Evolutionary conservation across 352 stramenopile species (phyloP), one percentile per base, ranked within the genome.

Genomic region (Phytophthora sojae): DNA sequence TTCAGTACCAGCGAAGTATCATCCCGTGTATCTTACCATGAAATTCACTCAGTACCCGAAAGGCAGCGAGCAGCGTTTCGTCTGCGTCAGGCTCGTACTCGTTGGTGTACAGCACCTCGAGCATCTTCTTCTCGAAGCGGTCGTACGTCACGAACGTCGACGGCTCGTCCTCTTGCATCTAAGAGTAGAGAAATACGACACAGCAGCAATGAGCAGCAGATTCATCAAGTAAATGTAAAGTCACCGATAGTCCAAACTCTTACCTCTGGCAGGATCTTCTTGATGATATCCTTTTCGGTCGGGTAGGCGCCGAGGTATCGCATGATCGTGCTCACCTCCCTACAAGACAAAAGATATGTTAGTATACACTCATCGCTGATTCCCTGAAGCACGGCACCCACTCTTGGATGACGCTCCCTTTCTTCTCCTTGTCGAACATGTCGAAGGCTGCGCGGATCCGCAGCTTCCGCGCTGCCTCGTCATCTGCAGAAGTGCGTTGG

Each of bases 61-160:
- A 96, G 11, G 90, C 90, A 29, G 85, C 76, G 25, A 98, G 75
- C n/a, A 98, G 68, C 30, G 92, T 89, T 69, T 98, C 92, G 61
- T 96, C 85, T 56, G 87, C 82, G 56, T 98, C 93, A 0, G 92
- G 89, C 54, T 96, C 87, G 75, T 96, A 98, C 62, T 96, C 83
- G 66, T 94, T 94, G 17, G 81, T 92, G 57, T 90, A 90, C 59
- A 98, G 67, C 57, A 98, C 90, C 49, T 97, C 90, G 47, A 98
- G 89, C 92, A 98, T 97, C 70, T 97, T 97, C 64, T 94, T 95
- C 77, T 98, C 91, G 56, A 98, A 97, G 50, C 85, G 89, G n/a
- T 94, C 83, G 65, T 96, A 97, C 42, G 88, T 84, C 23, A 98
- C 91, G 60, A 94, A 96, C 4, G 91, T 94, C 26, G 92, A 94